Base-by-base conservation (phyloP, 805 yeast species). In the Yarrowia sp. region DNA sequence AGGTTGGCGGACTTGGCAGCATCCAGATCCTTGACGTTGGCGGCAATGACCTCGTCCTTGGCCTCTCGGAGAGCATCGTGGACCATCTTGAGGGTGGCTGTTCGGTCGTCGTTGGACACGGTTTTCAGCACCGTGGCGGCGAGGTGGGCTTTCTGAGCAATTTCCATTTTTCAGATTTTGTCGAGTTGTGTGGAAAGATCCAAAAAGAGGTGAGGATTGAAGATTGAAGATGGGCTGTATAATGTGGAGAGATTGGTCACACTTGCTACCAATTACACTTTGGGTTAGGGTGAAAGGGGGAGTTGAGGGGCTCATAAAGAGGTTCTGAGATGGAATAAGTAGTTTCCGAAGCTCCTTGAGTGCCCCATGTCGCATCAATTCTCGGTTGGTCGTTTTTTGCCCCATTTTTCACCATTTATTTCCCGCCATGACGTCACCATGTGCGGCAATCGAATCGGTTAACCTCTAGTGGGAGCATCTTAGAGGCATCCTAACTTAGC, bases 61-160 rank as follows among this genome's bases (percentile, higher is more conserved):
- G 84, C 76, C 0, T 79, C 83, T 44, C 82, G 78, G 67, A 95
- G 81, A 1, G 87, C 90, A 71, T 88, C 89, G 73, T 90, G 89
- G 63, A 95, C 89, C 70, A 85, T 84, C 70, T 84, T 81, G 39
- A 95, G 81, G 1, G 97, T 96, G 0, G 75, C 74, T 1, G 92
- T 89, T 70, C 99, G 84, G 71, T 89, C 85, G 39, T 85, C 88
- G 73, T 92, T 85, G 9, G 89, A 77, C 42, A 93, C 80, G 0
- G 97, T 89, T 74, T 95, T 94, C 69, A 95, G 83, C 17, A 86
- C 82, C 7, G 94, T 87, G 61, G 96, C 92, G 5, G 98, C 94
- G n/a, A 79, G 72, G 73, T 89, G 91, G 10, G 98, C 97, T 19
- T 83, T 84, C 72, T 79, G 85, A 2, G 99, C 98, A 53, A 93